Evolutionary conservation across 257 asterid genomes (phyloP).

Genomic region (Salvia rosmarinus): DNA sequence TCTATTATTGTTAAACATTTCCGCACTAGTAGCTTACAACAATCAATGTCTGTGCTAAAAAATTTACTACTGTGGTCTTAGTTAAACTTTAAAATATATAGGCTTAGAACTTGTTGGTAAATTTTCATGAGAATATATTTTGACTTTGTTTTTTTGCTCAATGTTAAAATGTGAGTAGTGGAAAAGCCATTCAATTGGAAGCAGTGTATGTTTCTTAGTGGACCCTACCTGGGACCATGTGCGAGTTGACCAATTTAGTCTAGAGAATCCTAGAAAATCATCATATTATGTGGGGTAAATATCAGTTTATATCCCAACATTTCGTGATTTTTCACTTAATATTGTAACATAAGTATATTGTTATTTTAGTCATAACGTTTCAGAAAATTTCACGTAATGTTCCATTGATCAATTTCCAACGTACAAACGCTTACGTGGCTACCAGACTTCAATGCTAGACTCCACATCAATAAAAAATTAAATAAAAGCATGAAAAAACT

Average conservation of each 20-base stretch:
- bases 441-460: too few relatives aligned
- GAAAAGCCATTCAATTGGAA: background rate
- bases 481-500: too few relatives aligned
- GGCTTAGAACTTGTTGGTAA: background rate
- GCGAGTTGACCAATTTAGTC: slow-evolving; percentile 3
- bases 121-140: background rate
- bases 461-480: too few relatives aligned
- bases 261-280: background rate
- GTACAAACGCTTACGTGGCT: too few relatives aligned
- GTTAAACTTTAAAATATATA: background rate
- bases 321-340: too few relatives aligned
- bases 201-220: background rate
- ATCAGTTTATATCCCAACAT: too few relatives aligned
- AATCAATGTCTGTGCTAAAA: background rate
- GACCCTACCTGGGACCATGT: background rate
- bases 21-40: background rate
- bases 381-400: too few relatives aligned
- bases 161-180: background rate
- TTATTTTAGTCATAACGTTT: too few relatives aligned
- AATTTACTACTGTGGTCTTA: background rate
- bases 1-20: background rate
- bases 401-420: too few relatives aligned
- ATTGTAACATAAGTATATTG: too few relatives aligned
- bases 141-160: background rate
- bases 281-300: too few relatives aligned